Evolutionary conservation across 768 basidiomycete species (phyloP).

Genomic region (Boletellus ananiceps): DNA sequence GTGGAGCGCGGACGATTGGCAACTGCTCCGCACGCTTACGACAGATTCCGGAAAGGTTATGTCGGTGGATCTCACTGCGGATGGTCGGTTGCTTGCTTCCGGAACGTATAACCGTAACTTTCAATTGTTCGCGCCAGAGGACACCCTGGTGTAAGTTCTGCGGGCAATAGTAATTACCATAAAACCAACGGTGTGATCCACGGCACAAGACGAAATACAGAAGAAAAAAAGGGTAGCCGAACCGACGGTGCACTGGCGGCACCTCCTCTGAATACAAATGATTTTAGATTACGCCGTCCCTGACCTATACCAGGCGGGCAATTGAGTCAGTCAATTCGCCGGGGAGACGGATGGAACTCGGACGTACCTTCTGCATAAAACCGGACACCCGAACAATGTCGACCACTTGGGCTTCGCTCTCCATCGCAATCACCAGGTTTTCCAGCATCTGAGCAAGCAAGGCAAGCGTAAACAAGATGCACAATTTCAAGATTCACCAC

Average conservation of each 20-base stretch:
- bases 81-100: conserved; percentile 79
- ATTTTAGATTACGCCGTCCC: conserved; percentile 39
- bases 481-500: conserved; percentile 10
- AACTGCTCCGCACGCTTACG: conserved; percentile 77
- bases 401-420: conserved; percentile 78
- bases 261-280: conserved; percentile 18
- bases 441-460: conserved; percentile 63
- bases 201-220: conserved; percentile 31
- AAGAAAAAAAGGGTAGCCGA: conserved; percentile 7
- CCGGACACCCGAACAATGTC: conserved; percentile 84
- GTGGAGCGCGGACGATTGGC: conserved; percentile 99
- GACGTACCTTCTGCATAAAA: conserved; percentile 81
- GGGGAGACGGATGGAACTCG: conserved; percentile 12
- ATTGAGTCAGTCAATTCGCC: conserved; percentile 23
- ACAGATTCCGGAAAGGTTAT: conserved; percentile 99
- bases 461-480: conserved; percentile 25
- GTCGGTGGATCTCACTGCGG: conserved; percentile 88
- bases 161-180: conserved; percentile 19
- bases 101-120: conserved; percentile 94
- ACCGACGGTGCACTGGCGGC: not conserved
- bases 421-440: conserved; percentile 78
- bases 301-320: conserved; percentile 27
- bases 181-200: conserved; percentile 21
- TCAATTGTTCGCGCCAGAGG: conserved; percentile 87
- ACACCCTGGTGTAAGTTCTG: conserved; percentile 33